phyloP scores from a whole-genome alignment of 2,329 filamentous ascomycete genomes.

The Ophiocordyceps robertsii region DNA sequence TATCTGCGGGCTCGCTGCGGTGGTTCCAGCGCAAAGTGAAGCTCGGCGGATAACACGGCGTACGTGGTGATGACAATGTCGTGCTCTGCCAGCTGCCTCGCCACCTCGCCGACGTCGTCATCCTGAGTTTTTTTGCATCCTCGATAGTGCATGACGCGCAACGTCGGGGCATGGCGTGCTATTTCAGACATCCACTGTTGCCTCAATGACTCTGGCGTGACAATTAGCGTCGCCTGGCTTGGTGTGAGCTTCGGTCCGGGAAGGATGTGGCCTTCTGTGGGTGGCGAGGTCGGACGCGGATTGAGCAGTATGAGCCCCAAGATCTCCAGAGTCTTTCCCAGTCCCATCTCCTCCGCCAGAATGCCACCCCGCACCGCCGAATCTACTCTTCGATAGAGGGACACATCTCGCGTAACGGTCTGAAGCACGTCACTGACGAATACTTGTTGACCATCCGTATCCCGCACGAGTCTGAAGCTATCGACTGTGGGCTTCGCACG shows the following conservation, averaged over 20 bases:
- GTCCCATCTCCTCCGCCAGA: constrained; percentile 69
- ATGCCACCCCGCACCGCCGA: constrained; percentile 44
- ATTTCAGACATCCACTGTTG: constrained; percentile 52
- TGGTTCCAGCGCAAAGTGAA: constrained; percentile 60
- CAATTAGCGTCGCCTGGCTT: constrained; percentile 46
- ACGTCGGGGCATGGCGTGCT: constrained; percentile 39
- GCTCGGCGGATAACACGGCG: constrained; percentile 60
- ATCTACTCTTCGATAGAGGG: constrained; percentile 27
- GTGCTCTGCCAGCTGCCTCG: constrained; percentile 31
- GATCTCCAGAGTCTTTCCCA: constrained; percentile 69
- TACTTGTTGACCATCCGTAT: constrained; percentile 22
- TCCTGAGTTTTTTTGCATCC: constrained; percentile 28
- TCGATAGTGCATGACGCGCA: constrained; percentile 42
- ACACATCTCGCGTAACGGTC: constrained; percentile 36
- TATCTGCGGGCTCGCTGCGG: constrained; percentile 57
- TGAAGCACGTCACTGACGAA: constrained; percentile 53
- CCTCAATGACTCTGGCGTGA: constrained; percentile 41
- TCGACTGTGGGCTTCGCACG: constrained; percentile 4
- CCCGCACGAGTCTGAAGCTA: constrained; percentile 19
- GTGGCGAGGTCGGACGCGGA: constrained; percentile 5
- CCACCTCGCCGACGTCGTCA: constrained; percentile 22
- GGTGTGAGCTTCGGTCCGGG: constrained; percentile 29
- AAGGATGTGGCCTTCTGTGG: background rate
- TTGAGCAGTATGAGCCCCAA: constrained; percentile 58
- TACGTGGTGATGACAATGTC: constrained; percentile 55